Evolutionary conservation across 306 rosid genomes (phyloP).

Genomic region (Castanospermum australe): DNA sequence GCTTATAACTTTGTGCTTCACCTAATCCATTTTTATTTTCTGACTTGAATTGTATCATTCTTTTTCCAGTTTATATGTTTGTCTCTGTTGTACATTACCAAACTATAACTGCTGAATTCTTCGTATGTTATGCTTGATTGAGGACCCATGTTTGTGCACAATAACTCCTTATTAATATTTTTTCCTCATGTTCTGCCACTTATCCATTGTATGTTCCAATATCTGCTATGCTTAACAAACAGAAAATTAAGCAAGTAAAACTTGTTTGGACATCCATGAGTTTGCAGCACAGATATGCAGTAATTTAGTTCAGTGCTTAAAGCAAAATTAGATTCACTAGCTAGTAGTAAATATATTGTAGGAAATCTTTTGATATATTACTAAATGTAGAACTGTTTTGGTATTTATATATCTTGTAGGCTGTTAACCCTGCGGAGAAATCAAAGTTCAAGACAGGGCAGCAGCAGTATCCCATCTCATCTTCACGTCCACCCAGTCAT

Average conservation of each 20-base stretch:
- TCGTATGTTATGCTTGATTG: constrained; percentile 10
- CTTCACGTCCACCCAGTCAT: not conserved
- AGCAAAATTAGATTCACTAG: not conserved
- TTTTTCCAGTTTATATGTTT: not conserved
- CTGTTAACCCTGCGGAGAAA: constrained; percentile 29
- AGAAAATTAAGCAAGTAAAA: not conserved
- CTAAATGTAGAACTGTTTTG: not conserved
- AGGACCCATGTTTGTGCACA: constrained; percentile 1
- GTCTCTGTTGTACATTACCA: constrained; percentile 4
- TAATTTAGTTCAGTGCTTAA: not conserved
- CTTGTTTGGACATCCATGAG: not conserved
- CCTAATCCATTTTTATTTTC: not conserved
- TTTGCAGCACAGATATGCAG: not conserved
- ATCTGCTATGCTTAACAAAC: not conserved
- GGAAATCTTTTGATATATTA: not conserved
- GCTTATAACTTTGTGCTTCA: not conserved
- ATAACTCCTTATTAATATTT: not conserved
- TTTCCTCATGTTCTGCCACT: no score
- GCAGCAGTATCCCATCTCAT: constrained; percentile 21
- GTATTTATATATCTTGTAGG: constrained; percentile 15
- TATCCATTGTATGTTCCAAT: not conserved
- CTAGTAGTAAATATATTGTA: not conserved
- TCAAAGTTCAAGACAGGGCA: constrained; percentile 31
- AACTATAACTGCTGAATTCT: not conserved
- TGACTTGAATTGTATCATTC: not conserved